Percentiles rank a stretch among this genome's conserved stretches.
Conservation (phyloP, 2,329 filamentous ascomycete species). For the Colletotrichum sp. region DNA sequence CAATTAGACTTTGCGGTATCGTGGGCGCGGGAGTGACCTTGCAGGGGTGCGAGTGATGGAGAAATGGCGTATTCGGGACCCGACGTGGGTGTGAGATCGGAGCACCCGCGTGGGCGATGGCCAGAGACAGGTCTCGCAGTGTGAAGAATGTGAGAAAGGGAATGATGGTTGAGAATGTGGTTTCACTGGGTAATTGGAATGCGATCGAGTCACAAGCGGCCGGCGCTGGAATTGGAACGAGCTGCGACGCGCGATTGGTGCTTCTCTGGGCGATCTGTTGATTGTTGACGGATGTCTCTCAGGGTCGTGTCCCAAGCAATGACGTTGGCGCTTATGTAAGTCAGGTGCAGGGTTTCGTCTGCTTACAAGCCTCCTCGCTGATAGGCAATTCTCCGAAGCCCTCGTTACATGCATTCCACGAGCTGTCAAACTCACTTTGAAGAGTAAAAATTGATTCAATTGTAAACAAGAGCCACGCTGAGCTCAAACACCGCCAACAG, state of each 20-base stretch:
- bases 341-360: not conserved
- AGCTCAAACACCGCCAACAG: rapidly evolving
- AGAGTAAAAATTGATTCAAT: not conserved
- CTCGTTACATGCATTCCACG: not conserved
- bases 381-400: not conserved
- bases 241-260: not conserved
- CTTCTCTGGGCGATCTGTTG: conserved; percentile 10
- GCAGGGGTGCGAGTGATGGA: not conserved
- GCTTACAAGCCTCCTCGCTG: not conserved
- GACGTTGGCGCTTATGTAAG: conserved; percentile 6
- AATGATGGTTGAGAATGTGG: not conserved
- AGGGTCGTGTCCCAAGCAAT: not conserved
- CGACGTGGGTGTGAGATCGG: not conserved
- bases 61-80: not conserved
- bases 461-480: not conserved
- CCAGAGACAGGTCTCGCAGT: not conserved
- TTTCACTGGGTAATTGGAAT: not conserved
- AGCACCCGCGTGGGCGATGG: not conserved
- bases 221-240: not conserved
- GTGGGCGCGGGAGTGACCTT: conserved; percentile 2
- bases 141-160: not conserved
- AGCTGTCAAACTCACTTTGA: not conserved
- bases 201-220: not conserved
- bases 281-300: not conserved
- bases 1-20: conserved; percentile 16